A percentile compares a stretch with the other conserved stretches of the same genome.
Evolutionary conservation across 2,329 filamentous ascomycete species (phyloP).

Genomic region (Fusarium brevicatenulatum): DNA sequence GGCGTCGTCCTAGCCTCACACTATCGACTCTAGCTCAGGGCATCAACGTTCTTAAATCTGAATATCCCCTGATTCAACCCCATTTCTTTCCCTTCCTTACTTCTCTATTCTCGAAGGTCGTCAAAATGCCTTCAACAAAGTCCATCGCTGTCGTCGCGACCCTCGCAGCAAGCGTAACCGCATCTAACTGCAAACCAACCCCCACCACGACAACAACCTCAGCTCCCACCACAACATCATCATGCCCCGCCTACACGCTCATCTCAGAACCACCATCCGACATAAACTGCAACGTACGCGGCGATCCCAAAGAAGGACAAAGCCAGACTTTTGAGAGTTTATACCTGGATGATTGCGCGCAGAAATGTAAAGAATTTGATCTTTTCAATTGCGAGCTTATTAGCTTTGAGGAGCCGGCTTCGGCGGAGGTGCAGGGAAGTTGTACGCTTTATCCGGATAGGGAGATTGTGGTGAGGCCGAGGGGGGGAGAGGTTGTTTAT

Average conservation of each 20-base stretch:
- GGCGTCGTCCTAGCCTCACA: neutral
- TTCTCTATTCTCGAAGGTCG: fast-evolving
- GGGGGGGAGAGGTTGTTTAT: neutral
- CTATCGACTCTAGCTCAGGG: neutral
- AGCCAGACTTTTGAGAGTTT: neutral
- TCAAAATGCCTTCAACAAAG: slow-evolving; percentile 20
- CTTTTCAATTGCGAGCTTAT: neutral
- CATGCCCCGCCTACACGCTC: neutral
- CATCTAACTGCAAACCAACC: neutral
- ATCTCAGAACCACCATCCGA: neutral
- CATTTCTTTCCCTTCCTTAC: neutral
- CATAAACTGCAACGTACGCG: neutral
- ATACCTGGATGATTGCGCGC: neutral
- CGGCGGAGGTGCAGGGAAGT: neutral
- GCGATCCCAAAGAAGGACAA: neutral
- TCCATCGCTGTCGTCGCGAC: slow-evolving; percentile 13
- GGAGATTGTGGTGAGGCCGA: neutral
- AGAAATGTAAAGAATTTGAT: neutral
- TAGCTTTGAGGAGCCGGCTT: neutral
- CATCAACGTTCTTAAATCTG: neutral
- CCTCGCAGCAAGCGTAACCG: slow-evolving; percentile 9
- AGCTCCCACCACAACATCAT: neutral
- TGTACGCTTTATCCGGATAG: slow-evolving; percentile 8
- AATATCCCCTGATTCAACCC: neutral
- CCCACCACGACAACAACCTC: neutral